A percentile compares a stretch with the other conserved stretches of the same genome.
These are phyloP conservation scores for Penicillium atrosanguineum DNA, from an alignment of 495 filamentous ascomycete species.

Conservation along the genomic window DNA sequence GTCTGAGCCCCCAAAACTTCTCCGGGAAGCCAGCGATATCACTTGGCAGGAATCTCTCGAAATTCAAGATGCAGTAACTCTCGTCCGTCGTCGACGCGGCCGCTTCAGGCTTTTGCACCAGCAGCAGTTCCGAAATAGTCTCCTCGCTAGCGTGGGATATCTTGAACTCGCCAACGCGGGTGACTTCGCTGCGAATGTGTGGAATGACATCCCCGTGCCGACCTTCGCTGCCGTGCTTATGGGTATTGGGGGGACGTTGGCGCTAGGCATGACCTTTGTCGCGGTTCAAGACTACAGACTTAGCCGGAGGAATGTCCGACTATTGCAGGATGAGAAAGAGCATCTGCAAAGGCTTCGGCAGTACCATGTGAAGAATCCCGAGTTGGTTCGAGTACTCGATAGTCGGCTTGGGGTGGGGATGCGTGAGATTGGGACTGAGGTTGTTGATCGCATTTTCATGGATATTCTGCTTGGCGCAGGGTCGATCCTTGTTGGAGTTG, in stretches of 20 bases:
- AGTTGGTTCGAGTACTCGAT: slow-evolving; percentile 19
- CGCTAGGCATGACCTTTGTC: slow-evolving; percentile 42
- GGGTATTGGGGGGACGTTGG: slow-evolving; percentile 48
- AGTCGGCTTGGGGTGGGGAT: slow-evolving; percentile 36
- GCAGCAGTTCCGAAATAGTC: slow-evolving; percentile 43
- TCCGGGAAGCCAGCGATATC: slow-evolving; percentile 24
- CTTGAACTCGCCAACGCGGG: slow-evolving; percentile 52
- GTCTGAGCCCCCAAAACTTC: slow-evolving; percentile 18
- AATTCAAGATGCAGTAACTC: slow-evolving; percentile 16
- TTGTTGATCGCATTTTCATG: slow-evolving; percentile 49
- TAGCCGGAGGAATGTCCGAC: slow-evolving; percentile 42
- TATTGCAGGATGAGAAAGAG: slow-evolving; percentile 37
- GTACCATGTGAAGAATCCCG: slow-evolving; percentile 17
- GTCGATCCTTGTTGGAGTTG: slow-evolving; percentile 44
- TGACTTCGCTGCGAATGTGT: slow-evolving; percentile 55
- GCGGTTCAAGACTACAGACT: slow-evolving; percentile 40
- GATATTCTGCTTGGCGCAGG: slow-evolving; percentile 46
- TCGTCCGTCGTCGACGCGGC: slow-evolving; percentile 19
- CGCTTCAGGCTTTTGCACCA: slow-evolving; percentile 26
- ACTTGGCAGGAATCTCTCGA: slow-evolving; percentile 20
- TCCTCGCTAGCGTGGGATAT: slow-evolving; percentile 46
- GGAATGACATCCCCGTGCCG: slow-evolving; percentile 49
- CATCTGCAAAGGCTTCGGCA: slow-evolving; percentile 22
- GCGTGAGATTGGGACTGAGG: slow-evolving; percentile 45
- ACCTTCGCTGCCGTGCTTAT: slow-evolving; percentile 44